A percentile compares a stretch with the other conserved stretches of the same genome.
Evolutionary conservation across 1,284 basidiomycete species (phyloP).

Genomic region (Cryptococcus floricola): DNA sequence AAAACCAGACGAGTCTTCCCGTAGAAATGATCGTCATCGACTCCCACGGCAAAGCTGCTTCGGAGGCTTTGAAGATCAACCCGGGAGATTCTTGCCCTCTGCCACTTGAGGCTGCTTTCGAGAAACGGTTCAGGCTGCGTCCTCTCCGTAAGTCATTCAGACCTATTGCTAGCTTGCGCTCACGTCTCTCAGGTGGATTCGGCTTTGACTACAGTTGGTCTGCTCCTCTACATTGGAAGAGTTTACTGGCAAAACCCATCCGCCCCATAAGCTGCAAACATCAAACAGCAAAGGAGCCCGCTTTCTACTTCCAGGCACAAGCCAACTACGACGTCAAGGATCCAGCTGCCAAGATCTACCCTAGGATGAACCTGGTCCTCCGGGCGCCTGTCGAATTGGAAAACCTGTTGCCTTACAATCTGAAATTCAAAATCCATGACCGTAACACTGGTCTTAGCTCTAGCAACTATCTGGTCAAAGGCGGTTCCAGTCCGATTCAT

Average conservation of each 20-base stretch:
- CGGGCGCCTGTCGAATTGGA: constrained; percentile 96
- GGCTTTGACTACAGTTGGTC: constrained; percentile 73
- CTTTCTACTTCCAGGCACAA: constrained; percentile 94
- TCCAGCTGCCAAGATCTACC: constrained; percentile 66
- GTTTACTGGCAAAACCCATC: constrained; percentile 71
- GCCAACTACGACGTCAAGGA: constrained; percentile 75
- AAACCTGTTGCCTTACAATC: constrained; percentile 91
- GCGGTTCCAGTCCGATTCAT: constrained; percentile 94
- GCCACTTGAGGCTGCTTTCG: constrained; percentile 85
- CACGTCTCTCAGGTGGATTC: constrained; percentile 61
- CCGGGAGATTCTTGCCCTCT: constrained; percentile 87
- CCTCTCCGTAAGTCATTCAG: constrained; percentile 71
- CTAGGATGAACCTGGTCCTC: constrained; percentile 77
- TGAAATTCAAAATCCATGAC: constrained; percentile 95
- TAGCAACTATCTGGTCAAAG: constrained; percentile 85
- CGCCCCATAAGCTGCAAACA: constrained; percentile 85
- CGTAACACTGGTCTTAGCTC: constrained; percentile 81
- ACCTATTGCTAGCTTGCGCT: constrained; percentile 6
- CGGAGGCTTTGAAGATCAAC: constrained; percentile 77
- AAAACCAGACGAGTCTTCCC: constrained; percentile 89
- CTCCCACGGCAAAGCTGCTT: constrained; percentile 72
- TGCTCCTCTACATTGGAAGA: constrained; percentile 82
- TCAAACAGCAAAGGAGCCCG: constrained; percentile 73
- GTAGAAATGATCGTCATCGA: constrained; percentile 90
- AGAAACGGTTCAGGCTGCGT: constrained; percentile 77